phyloP scores from a whole-genome alignment of 139 green algal genomes.

The Chlamydomonas schloesseri region DNA sequence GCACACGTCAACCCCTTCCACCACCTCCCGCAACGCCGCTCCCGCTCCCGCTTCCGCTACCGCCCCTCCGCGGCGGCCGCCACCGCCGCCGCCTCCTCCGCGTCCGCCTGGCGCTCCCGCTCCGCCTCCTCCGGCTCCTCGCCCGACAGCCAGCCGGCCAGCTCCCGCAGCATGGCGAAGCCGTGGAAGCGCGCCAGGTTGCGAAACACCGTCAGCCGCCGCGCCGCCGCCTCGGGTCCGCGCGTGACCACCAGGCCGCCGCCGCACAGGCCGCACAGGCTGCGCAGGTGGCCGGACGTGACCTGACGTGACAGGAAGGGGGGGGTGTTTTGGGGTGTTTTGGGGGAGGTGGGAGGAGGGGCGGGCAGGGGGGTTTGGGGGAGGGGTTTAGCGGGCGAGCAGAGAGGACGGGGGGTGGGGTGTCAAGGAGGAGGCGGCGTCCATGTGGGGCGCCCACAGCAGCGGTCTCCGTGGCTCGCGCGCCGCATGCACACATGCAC shows the following conservation, averaged over 20 bases:
- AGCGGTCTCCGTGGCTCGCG: no score
- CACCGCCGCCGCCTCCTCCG: neutral
- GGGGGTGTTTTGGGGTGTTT: neutral
- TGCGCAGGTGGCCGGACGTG: constrained; percentile 56
- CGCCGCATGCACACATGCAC: no score
- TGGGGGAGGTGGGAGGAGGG: neutral
- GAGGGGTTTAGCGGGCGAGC: no score
- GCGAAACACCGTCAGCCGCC: constrained; percentile 70
- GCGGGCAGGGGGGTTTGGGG: neutral
- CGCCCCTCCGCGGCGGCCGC: no score
- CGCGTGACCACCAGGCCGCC: constrained; percentile 67
- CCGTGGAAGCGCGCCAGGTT: constrained; percentile 75
- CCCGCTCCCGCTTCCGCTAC: no score
- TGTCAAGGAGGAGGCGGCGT: no score
- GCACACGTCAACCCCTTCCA: no score
- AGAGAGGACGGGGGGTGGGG: no score
- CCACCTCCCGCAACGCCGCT: no score
- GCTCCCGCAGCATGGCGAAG: constrained; percentile 72
- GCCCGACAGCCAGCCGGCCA: constrained; percentile 46
- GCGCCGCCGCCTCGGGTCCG: constrained; percentile 26
- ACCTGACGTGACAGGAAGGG: neutral
- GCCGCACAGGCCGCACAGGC: constrained; percentile 75
- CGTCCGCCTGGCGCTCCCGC: neutral
- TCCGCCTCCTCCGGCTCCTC: neutral
- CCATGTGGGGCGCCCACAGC: no score